Conservation (phyloP, 106 monocot genomes). For the Gastrodia elata region DNA sequence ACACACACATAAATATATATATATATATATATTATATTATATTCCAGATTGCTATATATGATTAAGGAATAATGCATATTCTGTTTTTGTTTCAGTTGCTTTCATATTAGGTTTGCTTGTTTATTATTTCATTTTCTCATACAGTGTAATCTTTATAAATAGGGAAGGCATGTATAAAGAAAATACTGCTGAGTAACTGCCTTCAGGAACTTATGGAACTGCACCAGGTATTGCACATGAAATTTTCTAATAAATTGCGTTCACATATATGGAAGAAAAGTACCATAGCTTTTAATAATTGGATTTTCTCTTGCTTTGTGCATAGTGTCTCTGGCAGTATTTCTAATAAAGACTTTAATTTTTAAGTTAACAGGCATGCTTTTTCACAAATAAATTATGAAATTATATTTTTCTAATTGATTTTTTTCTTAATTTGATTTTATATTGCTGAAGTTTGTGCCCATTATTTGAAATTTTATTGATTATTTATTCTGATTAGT, state of each 20-base stretch:
- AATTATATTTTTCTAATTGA: neutral
- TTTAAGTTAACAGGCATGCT: neutral
- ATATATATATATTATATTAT: no score
- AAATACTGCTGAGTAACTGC: slow-evolving; percentile 93
- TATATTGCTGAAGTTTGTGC: neutral
- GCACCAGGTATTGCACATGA: slow-evolving; percentile 66
- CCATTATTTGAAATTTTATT: neutral
- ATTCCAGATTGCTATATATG: neutral
- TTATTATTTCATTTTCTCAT: slow-evolving; percentile 1
- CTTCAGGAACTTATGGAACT: slow-evolving; percentile 99
- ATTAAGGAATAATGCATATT: neutral
- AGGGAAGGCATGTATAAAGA: slow-evolving; percentile 99
- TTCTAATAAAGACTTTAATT: neutral
- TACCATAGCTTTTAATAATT: neutral
- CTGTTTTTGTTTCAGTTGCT: neutral
- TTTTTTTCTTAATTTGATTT: neutral
- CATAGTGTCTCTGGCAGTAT: neutral
- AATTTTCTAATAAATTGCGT: neutral
- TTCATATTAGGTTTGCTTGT: neutral
- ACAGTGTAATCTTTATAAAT: neutral
- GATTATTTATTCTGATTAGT: neutral
- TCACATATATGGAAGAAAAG: neutral
- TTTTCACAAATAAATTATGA: neutral
- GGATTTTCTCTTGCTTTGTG: neutral
- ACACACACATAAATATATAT: no score